phyloP scores from a whole-genome alignment of 2,329 filamentous ascomycete genomes.

The Colletotrichum sp. region DNA sequence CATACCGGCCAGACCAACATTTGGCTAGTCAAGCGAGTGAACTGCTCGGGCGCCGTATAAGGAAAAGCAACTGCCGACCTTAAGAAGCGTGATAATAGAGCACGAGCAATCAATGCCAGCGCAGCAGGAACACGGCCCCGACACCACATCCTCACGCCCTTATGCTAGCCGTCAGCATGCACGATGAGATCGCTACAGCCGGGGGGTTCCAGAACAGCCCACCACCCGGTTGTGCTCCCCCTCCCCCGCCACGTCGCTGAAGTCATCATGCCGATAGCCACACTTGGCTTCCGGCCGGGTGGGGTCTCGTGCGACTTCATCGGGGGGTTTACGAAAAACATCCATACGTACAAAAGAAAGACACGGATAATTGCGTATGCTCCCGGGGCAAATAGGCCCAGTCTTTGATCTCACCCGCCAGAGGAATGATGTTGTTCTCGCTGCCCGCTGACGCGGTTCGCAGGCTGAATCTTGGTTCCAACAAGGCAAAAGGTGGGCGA shows the following conservation, averaged over 20 bases:
- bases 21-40: neutral
- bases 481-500: neutral
- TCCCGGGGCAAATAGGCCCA: neutral
- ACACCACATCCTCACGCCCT: neutral
- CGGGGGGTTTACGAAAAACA: neutral
- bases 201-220: neutral
- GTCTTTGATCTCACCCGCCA: neutral
- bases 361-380: neutral
- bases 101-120: neutral
- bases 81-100: neutral
- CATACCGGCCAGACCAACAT: neutral
- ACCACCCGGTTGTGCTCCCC: neutral
- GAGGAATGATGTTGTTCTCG: neutral
- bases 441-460: constrained; percentile 6
- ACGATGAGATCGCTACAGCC: neutral
- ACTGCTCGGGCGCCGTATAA: neutral
- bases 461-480: neutral
- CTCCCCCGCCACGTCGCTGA: neutral
- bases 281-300: neutral
- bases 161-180: neutral
- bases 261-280: neutral
- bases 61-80: neutral
- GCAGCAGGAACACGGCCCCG: neutral
- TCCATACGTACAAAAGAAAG: neutral
- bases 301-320: neutral